Evolutionary conservation across 139 green algal genomes (phyloP).

Genomic region (Closterium sp.): DNA sequence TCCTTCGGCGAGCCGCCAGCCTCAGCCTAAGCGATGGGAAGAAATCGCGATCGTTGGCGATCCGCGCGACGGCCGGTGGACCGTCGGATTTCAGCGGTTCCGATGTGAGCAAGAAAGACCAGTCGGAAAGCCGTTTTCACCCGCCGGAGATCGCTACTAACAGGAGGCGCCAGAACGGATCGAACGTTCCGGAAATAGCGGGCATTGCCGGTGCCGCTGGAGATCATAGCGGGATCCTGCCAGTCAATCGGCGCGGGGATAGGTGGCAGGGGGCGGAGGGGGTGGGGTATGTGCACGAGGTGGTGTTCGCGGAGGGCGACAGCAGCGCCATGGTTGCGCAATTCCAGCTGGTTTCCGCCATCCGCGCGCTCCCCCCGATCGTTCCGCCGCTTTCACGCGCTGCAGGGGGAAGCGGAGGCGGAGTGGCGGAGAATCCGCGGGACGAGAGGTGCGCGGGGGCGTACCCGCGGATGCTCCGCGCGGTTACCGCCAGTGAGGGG

Average conservation of each 20-base stretch:
- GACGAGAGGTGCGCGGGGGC: background rate
- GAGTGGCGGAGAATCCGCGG: background rate
- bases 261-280: no score
- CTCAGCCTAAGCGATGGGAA: background rate
- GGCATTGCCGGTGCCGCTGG: background rate
- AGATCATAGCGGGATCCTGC: background rate
- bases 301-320: no score
- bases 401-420: background rate
- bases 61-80: background rate
- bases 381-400: background rate
- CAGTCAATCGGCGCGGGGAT: no score
- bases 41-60: background rate
- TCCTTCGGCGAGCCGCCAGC: background rate
- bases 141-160: background rate
- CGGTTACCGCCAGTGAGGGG: background rate
- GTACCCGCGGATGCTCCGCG: background rate
- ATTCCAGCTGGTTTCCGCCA: background rate
- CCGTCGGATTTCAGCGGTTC: background rate
- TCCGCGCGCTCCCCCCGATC: background rate
- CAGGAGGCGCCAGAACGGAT: background rate
- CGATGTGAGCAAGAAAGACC: background rate
- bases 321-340: no score
- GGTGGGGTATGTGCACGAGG: no score
- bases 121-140: background rate
- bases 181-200: background rate